Evolutionary conservation across 495 filamentous ascomycete genomes (phyloP), one percentile per base, ranked within the genome.

Genomic region (Pseudomonodictys pantanalensis): DNA sequence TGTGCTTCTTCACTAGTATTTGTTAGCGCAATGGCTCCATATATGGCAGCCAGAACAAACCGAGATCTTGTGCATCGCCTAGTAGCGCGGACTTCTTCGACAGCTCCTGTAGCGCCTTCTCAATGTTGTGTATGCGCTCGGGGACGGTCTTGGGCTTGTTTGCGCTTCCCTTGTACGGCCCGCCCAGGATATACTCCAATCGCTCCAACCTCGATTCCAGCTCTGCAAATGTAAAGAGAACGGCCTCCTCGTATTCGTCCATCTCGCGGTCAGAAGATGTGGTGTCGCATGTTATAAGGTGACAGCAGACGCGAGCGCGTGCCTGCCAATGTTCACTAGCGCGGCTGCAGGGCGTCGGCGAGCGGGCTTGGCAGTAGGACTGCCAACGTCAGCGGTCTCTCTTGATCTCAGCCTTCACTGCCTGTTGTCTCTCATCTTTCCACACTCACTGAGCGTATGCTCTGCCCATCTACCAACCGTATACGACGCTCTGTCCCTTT

Each of bases 191-290:
- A 72, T 87, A 92, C 60, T 90, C 84, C 45, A 95, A 76, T 24
- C 87, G 81, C 45, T 79, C 77, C 29, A 96, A 79, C 33, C 91
- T 87, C n/a, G 76, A 76, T 64, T 92, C 86, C 3, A 96, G 86
- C 47, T 89, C 78, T 30, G 86, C 83, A 45, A 95, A 83, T 0
- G 91, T 92, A 28, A 77, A 76, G 3, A 82, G 69, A 0, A 81
- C 76, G 1, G 79, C 60, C 33, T 62, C 58, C 41, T 70, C 66
- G 57, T 67, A 64, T 17, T 53, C 61, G 61, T 64, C 61, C 61
- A 64, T 64, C n/a, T n/a, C 17, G 46, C 29, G 45, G 43, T 42
- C 49, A 17, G 30, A 44, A 43, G 44, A 29, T 25, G 1, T 17
- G 42, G 20, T 23, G 28, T 6, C 17, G 24, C 18, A 20, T 32